phyloP scores from a whole-genome alignment of 768 basidiomycete species.

The Tylopilus sp. region DNA sequence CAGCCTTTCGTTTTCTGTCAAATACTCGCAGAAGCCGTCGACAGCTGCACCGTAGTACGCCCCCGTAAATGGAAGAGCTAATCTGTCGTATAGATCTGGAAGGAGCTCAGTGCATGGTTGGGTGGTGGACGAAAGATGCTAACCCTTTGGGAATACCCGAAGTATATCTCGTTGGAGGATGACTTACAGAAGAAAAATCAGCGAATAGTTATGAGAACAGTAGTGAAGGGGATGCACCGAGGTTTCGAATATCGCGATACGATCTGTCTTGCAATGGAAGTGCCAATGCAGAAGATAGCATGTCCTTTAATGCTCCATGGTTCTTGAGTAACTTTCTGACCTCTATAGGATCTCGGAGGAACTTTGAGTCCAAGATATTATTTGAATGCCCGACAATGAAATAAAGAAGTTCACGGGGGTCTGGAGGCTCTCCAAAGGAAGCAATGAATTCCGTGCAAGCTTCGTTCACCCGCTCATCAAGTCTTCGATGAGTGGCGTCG shows the following conservation, averaged over 20 bases:
- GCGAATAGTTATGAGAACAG: not conserved
- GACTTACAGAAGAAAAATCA: not conserved
- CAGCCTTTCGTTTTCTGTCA: constrained; percentile 7
- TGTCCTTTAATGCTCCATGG: not conserved
- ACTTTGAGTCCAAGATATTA: no score
- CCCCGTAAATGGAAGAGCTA: not conserved
- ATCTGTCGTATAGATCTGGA: not conserved
- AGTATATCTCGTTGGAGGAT: not conserved
- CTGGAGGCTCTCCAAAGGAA: no score
- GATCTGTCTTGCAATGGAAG: constrained; percentile 1
- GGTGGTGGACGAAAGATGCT: not conserved
- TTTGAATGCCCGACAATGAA: no score
- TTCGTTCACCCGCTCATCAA: no score
- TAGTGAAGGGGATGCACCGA: not conserved
- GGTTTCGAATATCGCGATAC: constrained; percentile 6
- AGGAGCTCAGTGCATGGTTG: not conserved
- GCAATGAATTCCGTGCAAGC: no score
- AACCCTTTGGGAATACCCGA: not conserved
- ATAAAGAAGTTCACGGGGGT: no score
- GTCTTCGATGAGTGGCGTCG: no score
- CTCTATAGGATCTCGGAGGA: no score
- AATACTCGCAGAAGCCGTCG: constrained; percentile 19
- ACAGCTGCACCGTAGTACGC: constrained; percentile 1
- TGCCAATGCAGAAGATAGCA: not conserved
- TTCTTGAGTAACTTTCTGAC: not conserved